Conservation (phyloP, 306 rosid species). For the Cotoneaster glaucophyllus region DNA sequence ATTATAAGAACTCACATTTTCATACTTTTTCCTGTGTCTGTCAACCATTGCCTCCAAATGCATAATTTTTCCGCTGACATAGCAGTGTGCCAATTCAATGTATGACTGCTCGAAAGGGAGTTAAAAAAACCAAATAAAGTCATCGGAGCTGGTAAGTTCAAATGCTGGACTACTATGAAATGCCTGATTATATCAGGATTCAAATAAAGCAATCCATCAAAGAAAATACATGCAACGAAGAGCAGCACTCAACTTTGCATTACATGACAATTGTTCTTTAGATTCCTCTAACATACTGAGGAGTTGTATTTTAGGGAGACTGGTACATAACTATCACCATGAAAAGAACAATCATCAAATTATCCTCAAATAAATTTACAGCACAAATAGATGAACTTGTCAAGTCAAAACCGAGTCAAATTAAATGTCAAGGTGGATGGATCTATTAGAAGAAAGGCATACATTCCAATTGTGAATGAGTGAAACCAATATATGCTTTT, state of each 20-base stretch:
- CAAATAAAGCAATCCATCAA: not conserved
- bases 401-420: not conserved
- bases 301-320: constrained; percentile 83
- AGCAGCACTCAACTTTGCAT: not conserved
- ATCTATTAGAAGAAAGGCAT: constrained; percentile 21
- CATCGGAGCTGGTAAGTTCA: not conserved
- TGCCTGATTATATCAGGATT: not conserved
- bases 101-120: constrained; percentile 45
- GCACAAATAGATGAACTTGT: not conserved
- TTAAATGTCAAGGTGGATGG: not conserved
- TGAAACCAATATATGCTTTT: constrained; percentile 73
- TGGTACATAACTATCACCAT: constrained; percentile 57
- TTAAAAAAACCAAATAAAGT: not conserved
- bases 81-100: constrained; percentile 54
- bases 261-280: constrained; percentile 72
- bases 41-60: constrained; percentile 40
- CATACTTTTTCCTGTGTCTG: constrained; percentile 45
- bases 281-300: constrained; percentile 67
- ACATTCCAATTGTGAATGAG: constrained; percentile 90
- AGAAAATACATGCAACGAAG: not conserved
- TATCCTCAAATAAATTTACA: not conserved
- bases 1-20: constrained; percentile 39
- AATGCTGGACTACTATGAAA: not conserved
- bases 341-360: not conserved
- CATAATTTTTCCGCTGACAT: constrained; percentile 40